Evolutionary conservation across 2,329 filamentous ascomycete genomes (phyloP), one percentile per base, ranked within the genome.

Genomic region (Claviceps spartinae): DNA sequence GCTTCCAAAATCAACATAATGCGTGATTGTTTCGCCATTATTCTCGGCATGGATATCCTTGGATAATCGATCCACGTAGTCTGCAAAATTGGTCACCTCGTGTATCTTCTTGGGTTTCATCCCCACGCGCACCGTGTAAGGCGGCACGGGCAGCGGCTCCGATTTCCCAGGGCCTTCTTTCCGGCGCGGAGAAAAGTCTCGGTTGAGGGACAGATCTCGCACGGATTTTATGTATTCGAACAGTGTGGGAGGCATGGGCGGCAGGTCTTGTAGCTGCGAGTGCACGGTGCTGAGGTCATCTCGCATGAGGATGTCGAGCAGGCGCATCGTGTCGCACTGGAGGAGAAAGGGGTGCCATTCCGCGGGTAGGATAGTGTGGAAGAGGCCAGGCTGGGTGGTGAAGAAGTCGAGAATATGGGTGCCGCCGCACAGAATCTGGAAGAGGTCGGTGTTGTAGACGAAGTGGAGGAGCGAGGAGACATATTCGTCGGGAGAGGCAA

Each of bases 101-200:
- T 98, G 93, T 1, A 88, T 77, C 68, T 98, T 98, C 67, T 98
- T 98, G 18, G 85, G 80, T 56, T 88, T 95, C 93, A 98, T 98
- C 4, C 93, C 93, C 14, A 95, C 78, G 0, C 86, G 79, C 16
- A 95, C 79, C 58, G 84, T 78, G 48, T 81, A 77, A 2, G 88
- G 81, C 22, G 95, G 65, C 58, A 75, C 73, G 5, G 78, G 73
- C 52, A 78, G 69, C 52, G 74, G 72, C 45, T 67, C 63, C 52
- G 67, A 63, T 2, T 5, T 4, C 8, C 20, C 20, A 2, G 13
- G 5, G 3, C 42, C 20, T 26, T 9, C 74, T 72, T 44, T 67
- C 63, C 52, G 67, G 63, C 14, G 61, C 14, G 61, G 62, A 0
- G 66, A 61, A 52, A 86, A 86, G 2, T 80, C 72, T 37, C 90